phyloP scores from a whole-genome alignment of 2,329 filamentous ascomycete genomes.

The Biscogniauxia sp. region DNA sequence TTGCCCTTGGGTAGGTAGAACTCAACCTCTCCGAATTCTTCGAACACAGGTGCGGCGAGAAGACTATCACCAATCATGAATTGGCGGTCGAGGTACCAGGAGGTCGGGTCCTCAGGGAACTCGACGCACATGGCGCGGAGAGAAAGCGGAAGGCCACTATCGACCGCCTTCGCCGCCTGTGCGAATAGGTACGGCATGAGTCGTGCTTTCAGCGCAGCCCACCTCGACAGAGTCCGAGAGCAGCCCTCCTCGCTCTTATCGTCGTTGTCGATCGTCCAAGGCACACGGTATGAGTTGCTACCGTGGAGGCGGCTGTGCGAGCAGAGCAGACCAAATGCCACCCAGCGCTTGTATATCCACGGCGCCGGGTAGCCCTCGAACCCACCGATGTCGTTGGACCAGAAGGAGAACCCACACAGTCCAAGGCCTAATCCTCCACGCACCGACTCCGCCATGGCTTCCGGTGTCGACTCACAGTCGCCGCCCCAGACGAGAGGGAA shows the following conservation, averaged over 20 bases:
- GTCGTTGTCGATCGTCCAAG: constrained; percentile 68
- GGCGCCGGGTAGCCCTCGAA: constrained; percentile 67
- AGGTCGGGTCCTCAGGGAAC: constrained; percentile 67
- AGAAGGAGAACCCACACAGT: constrained; percentile 64
- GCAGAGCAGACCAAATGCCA: constrained; percentile 71
- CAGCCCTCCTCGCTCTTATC: constrained; percentile 54
- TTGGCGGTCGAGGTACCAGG: constrained; percentile 66
- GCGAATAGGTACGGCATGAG: constrained; percentile 53
- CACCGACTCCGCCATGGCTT: constrained; percentile 70
- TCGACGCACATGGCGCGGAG: constrained; percentile 67
- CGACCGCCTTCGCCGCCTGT: constrained; percentile 40
- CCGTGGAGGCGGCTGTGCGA: constrained; percentile 70
- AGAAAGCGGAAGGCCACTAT: constrained; percentile 57
- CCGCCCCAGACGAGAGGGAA: constrained; percentile 73
- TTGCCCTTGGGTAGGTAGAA: constrained; percentile 59
- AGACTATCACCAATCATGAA: constrained; percentile 70
- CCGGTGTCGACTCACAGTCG: constrained; percentile 71
- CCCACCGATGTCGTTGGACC: constrained; percentile 69
- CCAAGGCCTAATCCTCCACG: constrained; percentile 64
- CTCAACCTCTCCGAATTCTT: constrained; percentile 61
- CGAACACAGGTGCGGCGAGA: constrained; percentile 65
- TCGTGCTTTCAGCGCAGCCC: constrained; percentile 49
- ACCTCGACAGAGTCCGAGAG: constrained; percentile 47
- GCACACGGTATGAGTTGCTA: constrained; percentile 69
- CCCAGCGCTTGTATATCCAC: constrained; percentile 75